phyloP scores from a whole-genome alignment of 2,329 filamentous ascomycete genomes.

The Parastagonospora nodorum region DNA sequence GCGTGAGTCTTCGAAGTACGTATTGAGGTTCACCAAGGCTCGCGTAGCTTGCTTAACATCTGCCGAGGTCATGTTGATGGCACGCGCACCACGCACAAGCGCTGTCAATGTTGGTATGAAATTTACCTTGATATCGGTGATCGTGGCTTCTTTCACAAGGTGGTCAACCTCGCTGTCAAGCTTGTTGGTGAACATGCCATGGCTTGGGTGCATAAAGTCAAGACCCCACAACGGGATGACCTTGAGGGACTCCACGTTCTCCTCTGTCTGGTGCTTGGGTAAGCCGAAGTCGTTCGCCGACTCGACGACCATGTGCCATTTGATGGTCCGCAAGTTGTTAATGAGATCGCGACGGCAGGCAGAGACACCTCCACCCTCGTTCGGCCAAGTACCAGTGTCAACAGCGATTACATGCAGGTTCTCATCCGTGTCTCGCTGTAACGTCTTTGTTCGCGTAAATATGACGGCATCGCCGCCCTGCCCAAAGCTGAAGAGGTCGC shows the following conservation, averaged over 20 bases:
- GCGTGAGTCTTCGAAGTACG: slow-evolving; percentile 51
- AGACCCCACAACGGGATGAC: slow-evolving; percentile 51
- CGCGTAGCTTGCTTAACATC: slow-evolving; percentile 50
- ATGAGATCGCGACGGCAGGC: slow-evolving; percentile 50
- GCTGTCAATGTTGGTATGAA: slow-evolving; percentile 50
- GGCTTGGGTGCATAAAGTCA: slow-evolving; percentile 49
- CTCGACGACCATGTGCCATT: slow-evolving; percentile 51
- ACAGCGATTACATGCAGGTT: slow-evolving; percentile 49
- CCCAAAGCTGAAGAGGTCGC: slow-evolving; percentile 58
- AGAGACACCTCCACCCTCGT: slow-evolving; percentile 50
- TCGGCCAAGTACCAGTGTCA: slow-evolving; percentile 51
- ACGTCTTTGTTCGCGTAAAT: slow-evolving; percentile 55
- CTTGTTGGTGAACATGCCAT: slow-evolving; percentile 51
- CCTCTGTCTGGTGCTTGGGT: slow-evolving; percentile 50
- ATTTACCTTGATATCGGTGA: slow-evolving; percentile 46
- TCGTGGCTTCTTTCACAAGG: slow-evolving; percentile 40
- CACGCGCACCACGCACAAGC: slow-evolving; percentile 47
- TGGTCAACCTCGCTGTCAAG: slow-evolving; percentile 48
- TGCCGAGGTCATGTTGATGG: slow-evolving; percentile 44
- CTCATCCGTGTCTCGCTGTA: slow-evolving; percentile 50
- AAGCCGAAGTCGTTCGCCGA: slow-evolving; percentile 51
- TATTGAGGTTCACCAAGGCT: slow-evolving; percentile 50
- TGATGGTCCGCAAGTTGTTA: slow-evolving; percentile 50
- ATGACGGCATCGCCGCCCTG: slow-evolving; percentile 59
- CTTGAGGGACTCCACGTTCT: slow-evolving; percentile 51